Base-by-base conservation (phyloP, 139 green algal species). In the Chlorella sp. region DNA sequence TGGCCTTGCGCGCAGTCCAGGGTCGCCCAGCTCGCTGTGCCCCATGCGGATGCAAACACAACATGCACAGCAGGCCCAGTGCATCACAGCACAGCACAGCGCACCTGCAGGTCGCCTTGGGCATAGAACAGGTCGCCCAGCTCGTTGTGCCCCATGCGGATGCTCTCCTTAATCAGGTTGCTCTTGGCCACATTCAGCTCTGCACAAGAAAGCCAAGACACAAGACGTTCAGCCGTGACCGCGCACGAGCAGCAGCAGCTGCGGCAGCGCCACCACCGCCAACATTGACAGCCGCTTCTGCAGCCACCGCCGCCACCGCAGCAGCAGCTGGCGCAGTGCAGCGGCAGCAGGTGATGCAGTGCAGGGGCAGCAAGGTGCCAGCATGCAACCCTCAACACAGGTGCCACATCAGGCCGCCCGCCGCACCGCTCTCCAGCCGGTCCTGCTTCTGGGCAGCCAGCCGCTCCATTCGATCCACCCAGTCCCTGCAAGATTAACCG, bases 151-250 rank as follows among this genome's bases (percentile, higher is more conserved):
- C 92, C 92, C 91, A 97, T 94, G 62, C 96, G 93, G 74, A 99
- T 98, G 81, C 79, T 91, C 88, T 99, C 96, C 92, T 99, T 98
- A 68, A 98, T 94, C 68, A 98, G 83, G 81, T 98, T 98, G 43
- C 89, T 92, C 85, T 96, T 95, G 88, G 87, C 92, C 44, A 85
- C 81, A 36, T 89, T 85, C 64, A 98, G 93, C 82, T 98, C 94
- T 40, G 60, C 77, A n/a, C 14, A 5, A 5, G 40, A 5, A 70
- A 20, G 62, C 4, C 2, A 19, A 67, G 60, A 67, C 30, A 24
- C 30, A 32, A 32, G 60, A 68, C 19, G 60, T 40, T 13, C 46
- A 54, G 7, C 11, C 7, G 46, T 54, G 7, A 54, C 11, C 7
- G 11, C 7, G 46, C 46, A 54, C 8, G 8, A 54, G 46, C 46